These are phyloP conservation scores for Monosporascus sp. DNA, from an alignment of 2,329 filamentous ascomycete species.

Conservation along the genomic window DNA sequence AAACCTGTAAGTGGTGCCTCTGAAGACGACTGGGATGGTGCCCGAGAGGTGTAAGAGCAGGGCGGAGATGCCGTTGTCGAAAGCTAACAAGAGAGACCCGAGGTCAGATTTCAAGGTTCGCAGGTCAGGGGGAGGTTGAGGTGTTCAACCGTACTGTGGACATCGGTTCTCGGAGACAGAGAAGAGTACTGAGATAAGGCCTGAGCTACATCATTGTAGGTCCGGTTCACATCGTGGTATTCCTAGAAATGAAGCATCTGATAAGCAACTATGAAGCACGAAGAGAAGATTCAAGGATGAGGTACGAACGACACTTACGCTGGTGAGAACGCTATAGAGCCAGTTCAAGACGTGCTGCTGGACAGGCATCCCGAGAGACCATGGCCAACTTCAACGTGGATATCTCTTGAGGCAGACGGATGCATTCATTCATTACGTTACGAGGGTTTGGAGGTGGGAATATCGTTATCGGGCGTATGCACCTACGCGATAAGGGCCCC, in stretches of 20 bases:
- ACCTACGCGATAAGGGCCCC: no score
- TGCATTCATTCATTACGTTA: background rate
- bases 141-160: slow-evolving; percentile 66
- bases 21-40: slow-evolving; percentile 86
- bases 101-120: slow-evolving; percentile 1
- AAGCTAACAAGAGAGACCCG: slow-evolving; percentile 51
- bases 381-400: background rate
- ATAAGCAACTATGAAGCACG: slow-evolving; percentile 1
- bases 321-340: slow-evolving; percentile 87
- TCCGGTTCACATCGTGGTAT: slow-evolving; percentile 87
- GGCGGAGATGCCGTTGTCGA: slow-evolving; percentile 79
- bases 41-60: slow-evolving; percentile 82
- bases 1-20: slow-evolving; percentile 84
- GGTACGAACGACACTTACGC: slow-evolving; percentile 41
- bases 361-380: slow-evolving; percentile 53
- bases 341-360: slow-evolving; percentile 89
- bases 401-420: background rate
- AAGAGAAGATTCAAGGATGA: background rate
- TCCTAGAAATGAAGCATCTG: slow-evolving; percentile 51
- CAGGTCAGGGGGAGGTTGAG: slow-evolving; percentile 4
- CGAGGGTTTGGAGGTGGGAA: background rate
- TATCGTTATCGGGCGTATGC: background rate
- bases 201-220: slow-evolving; percentile 86
- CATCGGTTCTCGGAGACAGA: slow-evolving; percentile 81
- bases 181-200: slow-evolving; percentile 74